Evolutionary conservation across 23 red algal species (phyloP).

Genomic region (Gracilaria domingensis): DNA sequence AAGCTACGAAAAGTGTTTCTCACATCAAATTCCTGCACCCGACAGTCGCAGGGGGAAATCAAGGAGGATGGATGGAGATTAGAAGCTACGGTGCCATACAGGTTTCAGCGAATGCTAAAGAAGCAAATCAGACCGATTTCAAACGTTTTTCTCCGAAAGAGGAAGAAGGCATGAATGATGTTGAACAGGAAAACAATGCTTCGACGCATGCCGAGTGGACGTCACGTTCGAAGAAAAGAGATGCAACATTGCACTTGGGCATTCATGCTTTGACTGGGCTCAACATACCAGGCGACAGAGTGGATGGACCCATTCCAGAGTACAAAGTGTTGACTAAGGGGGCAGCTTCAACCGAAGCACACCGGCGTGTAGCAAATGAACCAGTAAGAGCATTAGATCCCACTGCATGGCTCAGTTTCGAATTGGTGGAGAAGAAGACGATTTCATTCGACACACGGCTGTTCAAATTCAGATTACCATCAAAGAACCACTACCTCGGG

Average conservation of each 20-base stretch:
- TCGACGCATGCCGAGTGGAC: no score
- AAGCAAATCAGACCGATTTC: no score
- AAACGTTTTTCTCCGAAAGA: no score
- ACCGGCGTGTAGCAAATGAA: not conserved
- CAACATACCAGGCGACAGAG: not conserved
- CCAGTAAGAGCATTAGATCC: conserved; percentile 67
- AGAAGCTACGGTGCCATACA: not conserved
- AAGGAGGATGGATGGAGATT: conserved; percentile 81
- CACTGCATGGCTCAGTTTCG: conserved; percentile 55
- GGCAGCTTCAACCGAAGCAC: not conserved
- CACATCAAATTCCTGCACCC: conserved; percentile 79
- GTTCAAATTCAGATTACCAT: conserved; percentile 79
- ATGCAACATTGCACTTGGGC: no score
- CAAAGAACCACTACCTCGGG: conserved; percentile 61
- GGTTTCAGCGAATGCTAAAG: not conserved
- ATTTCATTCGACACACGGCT: conserved; percentile 73
- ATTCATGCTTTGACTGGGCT: not conserved
- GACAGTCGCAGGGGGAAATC: conserved; percentile 44
- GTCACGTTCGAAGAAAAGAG: not conserved
- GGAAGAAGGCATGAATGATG: no score
- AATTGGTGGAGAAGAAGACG: conserved; percentile 53
- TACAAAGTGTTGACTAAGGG: not conserved
- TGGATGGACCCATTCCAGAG: not conserved
- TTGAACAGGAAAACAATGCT: no score
- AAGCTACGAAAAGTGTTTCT: not conserved